Conservation (phyloP, 192 early-diverging fungal genomes). For the Coemansia sp. region DNA sequence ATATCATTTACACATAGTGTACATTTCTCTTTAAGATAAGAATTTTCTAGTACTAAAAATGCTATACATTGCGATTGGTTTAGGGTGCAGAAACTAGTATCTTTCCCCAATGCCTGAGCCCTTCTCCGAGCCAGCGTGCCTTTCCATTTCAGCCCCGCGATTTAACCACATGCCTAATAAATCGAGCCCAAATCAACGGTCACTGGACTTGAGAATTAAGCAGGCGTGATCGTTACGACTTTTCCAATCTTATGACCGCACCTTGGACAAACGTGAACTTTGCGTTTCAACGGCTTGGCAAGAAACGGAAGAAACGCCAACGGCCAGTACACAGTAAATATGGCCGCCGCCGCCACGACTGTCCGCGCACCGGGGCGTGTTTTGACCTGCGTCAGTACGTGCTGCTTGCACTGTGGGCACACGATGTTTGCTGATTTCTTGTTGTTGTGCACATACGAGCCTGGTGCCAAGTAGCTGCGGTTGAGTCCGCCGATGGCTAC, state of each 20-base stretch:
- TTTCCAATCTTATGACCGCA: slow-evolving; percentile 41
- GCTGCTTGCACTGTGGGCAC: slow-evolving; percentile 38
- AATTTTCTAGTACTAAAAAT: not conserved
- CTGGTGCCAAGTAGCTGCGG: slow-evolving; percentile 18
- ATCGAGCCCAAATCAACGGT: not conserved
- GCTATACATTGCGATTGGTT: not conserved
- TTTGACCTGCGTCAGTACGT: slow-evolving; percentile 34
- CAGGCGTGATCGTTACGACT: slow-evolving; percentile 32
- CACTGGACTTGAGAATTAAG: not conserved
- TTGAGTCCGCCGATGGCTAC: slow-evolving; percentile 24
- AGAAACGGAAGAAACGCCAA: slow-evolving; percentile 42
- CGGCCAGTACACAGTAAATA: slow-evolving; percentile 44
- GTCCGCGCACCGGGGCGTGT: slow-evolving; percentile 28
- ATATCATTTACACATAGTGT: not conserved
- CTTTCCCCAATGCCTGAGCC: not conserved
- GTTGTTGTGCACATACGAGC: slow-evolving; percentile 36
- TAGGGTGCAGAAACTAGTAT: not conserved
- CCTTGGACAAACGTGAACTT: slow-evolving; percentile 37
- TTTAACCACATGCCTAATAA: not conserved
- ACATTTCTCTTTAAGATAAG: not conserved
- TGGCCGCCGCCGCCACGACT: slow-evolving; percentile 39
- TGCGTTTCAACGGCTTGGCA: slow-evolving; percentile 36
- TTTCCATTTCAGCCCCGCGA: not conserved
- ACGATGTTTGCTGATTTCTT: slow-evolving; percentile 26
- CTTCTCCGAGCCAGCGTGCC: not conserved